Evolutionary conservation across 2,329 filamentous ascomycete species (phyloP).

Genomic region (Pseudogymnoascus verrucosus): DNA sequence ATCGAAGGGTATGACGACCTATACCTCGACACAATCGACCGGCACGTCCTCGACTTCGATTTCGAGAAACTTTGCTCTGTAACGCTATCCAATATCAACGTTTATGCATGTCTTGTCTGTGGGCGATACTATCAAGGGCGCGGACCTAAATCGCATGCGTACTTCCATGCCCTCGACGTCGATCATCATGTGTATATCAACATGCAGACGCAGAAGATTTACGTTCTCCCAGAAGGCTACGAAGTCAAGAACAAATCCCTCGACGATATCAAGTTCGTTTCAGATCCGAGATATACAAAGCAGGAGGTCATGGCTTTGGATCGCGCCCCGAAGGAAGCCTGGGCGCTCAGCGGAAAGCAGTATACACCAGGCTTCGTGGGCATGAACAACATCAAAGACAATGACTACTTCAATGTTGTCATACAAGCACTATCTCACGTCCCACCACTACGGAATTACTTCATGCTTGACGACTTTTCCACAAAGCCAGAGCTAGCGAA

Average conservation of each 20-base stretch:
- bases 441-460: slow-evolving; percentile 78
- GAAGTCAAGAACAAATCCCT: slow-evolving; percentile 91
- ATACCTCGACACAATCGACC: slow-evolving; percentile 95
- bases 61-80: slow-evolving; percentile 98
- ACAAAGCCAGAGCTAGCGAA: slow-evolving; percentile 73
- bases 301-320: slow-evolving; percentile 76
- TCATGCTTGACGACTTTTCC: slow-evolving; percentile 77
- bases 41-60: slow-evolving; percentile 89
- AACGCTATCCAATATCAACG: slow-evolving; percentile 94
- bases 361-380: slow-evolving; percentile 94
- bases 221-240: slow-evolving; percentile 90
- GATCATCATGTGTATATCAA: slow-evolving; percentile 98
- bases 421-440: slow-evolving; percentile 90
- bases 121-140: slow-evolving; percentile 97
- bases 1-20: slow-evolving; percentile 87
- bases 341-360: slow-evolving; percentile 73
- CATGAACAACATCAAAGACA: slow-evolving; percentile 99
- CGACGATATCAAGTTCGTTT: slow-evolving; percentile 97
- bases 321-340: slow-evolving; percentile 52
- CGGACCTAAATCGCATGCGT: slow-evolving; percentile 89
- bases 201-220: slow-evolving; percentile 86
- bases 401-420: slow-evolving; percentile 96
- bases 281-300: slow-evolving; percentile 78
- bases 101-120: slow-evolving; percentile 94
- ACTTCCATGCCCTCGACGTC: slow-evolving; percentile 93